Conservation (phyloP, 345 rosid genomes). For the Corymbia maculata region DNA sequence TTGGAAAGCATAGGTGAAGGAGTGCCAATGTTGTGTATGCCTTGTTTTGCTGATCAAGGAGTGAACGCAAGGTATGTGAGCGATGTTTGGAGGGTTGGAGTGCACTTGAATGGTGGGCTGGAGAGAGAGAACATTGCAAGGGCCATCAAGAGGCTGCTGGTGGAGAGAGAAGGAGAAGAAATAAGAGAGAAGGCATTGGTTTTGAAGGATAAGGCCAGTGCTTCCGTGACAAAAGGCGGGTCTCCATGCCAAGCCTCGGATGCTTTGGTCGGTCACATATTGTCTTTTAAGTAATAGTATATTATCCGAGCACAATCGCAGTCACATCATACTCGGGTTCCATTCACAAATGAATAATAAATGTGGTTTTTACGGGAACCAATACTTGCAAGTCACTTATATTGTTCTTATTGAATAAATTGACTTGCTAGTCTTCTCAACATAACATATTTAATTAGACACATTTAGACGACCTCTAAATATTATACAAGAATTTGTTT, state of each 20-base stretch:
- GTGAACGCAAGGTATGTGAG: slow-evolving; percentile 37
- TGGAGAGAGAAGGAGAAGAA: slow-evolving; percentile 22
- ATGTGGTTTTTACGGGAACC: too few relatives aligned
- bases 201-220: slow-evolving; percentile 23
- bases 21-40: slow-evolving; percentile 65
- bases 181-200: slow-evolving; percentile 14
- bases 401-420: too few relatives aligned
- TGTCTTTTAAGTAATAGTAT: too few relatives aligned
- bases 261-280: neutral
- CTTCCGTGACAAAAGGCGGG: slow-evolving; percentile 24
- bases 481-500: too few relatives aligned
- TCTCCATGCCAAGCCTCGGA: slow-evolving; percentile 26
- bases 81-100: slow-evolving; percentile 47
- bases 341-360: too few relatives aligned
- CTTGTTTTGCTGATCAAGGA: slow-evolving; percentile 50
- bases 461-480: neutral
- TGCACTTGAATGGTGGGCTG: slow-evolving; percentile 20
- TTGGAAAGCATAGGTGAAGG: slow-evolving; percentile 54
- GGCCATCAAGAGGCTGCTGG: slow-evolving; percentile 18
- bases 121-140: slow-evolving; percentile 25
- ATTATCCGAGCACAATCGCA: too few relatives aligned
- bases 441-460: too few relatives aligned
- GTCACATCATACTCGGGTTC: too few relatives aligned
- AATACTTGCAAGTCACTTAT: too few relatives aligned
- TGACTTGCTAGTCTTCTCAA: too few relatives aligned